Evolutionary conservation across 1,139 yeast species (phyloP).

Genomic region (Yamadazyma diospyri): DNA sequence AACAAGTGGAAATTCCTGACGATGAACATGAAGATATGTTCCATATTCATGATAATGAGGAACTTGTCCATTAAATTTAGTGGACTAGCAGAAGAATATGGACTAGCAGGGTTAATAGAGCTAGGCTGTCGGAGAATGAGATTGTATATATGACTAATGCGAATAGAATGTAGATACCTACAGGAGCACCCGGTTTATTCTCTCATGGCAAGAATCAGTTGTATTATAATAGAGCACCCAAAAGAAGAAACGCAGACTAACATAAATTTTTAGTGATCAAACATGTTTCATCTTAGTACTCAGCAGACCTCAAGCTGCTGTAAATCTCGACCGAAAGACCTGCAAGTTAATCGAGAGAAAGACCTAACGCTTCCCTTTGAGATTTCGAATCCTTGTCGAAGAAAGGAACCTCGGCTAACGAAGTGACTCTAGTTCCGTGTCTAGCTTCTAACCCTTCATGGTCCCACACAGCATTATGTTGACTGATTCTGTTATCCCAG

Average conservation of each 20-base stretch:
- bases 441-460: slow-evolving; percentile 49
- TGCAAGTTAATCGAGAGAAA: slow-evolving; percentile 25
- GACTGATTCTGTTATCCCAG: slow-evolving; percentile 56
- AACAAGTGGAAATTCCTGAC: slow-evolving; percentile 50
- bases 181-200: no score
- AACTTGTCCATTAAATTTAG: slow-evolving; percentile 12
- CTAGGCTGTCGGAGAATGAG: no score
- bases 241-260: no score
- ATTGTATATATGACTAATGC: no score
- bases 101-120: background rate
- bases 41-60: slow-evolving; percentile 45
- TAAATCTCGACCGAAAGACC: no score
- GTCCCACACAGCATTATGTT: slow-evolving; percentile 51
- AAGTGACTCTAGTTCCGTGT: slow-evolving; percentile 58
- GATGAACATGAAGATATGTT: slow-evolving; percentile 51
- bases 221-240: no score
- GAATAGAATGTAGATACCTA: no score
- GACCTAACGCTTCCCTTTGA: slow-evolving; percentile 53
- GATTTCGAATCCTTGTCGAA: slow-evolving; percentile 51
- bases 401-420: slow-evolving; percentile 53
- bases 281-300: no score
- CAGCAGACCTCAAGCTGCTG: no score
- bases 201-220: no score
- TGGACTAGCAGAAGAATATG: no score
- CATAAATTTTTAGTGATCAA: no score